Evolutionary conservation across 176 grass and related monocot species (phyloP), one percentile per base, ranked within the genome.

Genomic region (Musa acuminata): DNA sequence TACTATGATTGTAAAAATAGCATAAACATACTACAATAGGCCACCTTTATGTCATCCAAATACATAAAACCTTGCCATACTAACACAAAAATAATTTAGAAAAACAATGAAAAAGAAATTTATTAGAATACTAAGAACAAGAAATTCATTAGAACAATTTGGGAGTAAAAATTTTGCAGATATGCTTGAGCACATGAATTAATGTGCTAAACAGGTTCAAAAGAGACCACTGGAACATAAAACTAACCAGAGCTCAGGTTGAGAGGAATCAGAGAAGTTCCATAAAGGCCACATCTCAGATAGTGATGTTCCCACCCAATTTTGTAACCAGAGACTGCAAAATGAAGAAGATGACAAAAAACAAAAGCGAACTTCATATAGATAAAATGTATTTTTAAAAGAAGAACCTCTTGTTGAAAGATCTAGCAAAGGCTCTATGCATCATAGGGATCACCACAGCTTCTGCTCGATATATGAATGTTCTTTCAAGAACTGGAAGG

Each of bases 391-490:
- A 16, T 69, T 24, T 55, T 43, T 12, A 64, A 87, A 81, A 76
- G 9, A 69, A 35, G 51, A 81, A 93, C 95, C 95, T 91, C 84
- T 91, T 94, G 67, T 78, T 89, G 76, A 90, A 98, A 83, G 87
- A 93, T 67, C 78, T 86, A 84, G 87, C 84, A 87, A 98, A 91
- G 75, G 95, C 88, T 26, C 85, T 84, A 84, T 98, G 95, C 80
- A 91, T 81, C 86, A 98, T 87, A 64, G 95, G 95, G 43, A 98
- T 84, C 80, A 98, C 70, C 80, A 98, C 84, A 77, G 90, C 84
- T 78, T 98, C 95, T 22, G 88, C 87, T 82, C 90, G 90, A 67
- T 87, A 98, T 79, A 98, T 85, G 82, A 94, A 98, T 81, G 95
- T 98, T 69, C 86, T 98, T 87, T 94, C 90, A 83, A 94, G 82